Base-by-base conservation (phyloP, 441 rosid genomes). In the Euphorbia schlechtendalii region DNA sequence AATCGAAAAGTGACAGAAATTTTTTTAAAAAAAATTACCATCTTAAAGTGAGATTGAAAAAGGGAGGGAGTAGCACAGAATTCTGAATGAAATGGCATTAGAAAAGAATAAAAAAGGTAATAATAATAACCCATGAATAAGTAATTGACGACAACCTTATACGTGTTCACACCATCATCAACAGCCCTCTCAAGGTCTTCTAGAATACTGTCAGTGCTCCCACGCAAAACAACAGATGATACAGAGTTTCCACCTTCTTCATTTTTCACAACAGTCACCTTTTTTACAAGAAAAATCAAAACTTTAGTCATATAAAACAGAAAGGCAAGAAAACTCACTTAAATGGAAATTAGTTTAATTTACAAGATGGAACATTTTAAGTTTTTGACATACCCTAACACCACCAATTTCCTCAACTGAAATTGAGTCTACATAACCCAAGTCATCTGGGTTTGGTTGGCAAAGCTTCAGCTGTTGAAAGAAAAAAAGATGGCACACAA, bases 161-260 rank as follows among this genome's bases (percentile, higher is more conserved):
- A 96, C 15, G 98, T 90, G 59, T 96, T 96, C 63, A 96, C 99
- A 78, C 99, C 99, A 75, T 96, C 99, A 63, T 96, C 98, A 70
- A 96, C 92, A 41, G 99, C 99, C 81, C 98, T 86, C 82, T 96
- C 99, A 77, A 92, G 98, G 75, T 96, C 98, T 72, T 96, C 99
- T 67, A 96, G 74, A 67, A 96, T 96, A 74, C 98, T 92, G 46
- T 96, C 97, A 5, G 99, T 96, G 75, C 97, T 92, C 73, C 96
- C 98, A 68, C 97, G 88, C 72, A 96, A 74, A 70, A 96, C 89
- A 69, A 96, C 96, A 59, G 99, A 92, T 54, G 91, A 77, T 4
- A 92, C 80, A 64, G 89, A 92, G 80, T 86, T 92, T 62, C 97
- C 99, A 58, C 99, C 97, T 76, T 83, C 88, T 79, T 96, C 99